Conservation (phyloP, 2,329 filamentous ascomycete species). For the Penicillium sp. region DNA sequence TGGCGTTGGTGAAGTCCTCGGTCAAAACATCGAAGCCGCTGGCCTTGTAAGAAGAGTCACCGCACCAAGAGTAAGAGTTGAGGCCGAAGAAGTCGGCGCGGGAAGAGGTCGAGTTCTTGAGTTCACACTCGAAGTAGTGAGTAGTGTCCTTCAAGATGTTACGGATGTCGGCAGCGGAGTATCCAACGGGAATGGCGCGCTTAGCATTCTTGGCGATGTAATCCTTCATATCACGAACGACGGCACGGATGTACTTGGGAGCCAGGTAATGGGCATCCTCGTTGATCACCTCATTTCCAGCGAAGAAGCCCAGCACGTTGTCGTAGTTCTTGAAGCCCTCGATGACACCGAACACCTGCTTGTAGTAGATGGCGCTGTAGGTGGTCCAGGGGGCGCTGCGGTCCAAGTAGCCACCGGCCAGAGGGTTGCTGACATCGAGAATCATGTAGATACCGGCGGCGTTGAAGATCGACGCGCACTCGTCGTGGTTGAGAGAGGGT, state of each 20-base stretch:
- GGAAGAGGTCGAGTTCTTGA: slow-evolving; percentile 50
- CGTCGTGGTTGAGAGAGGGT: slow-evolving; percentile 58
- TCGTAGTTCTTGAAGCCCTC: slow-evolving; percentile 66
- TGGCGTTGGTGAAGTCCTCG: slow-evolving; percentile 56
- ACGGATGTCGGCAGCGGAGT: slow-evolving; percentile 65
- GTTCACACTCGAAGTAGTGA: slow-evolving; percentile 60
- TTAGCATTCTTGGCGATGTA: slow-evolving; percentile 60
- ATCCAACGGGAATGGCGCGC: slow-evolving; percentile 64
- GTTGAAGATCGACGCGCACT: slow-evolving; percentile 64
- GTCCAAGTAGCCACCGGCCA: slow-evolving; percentile 56
- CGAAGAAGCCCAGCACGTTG: slow-evolving; percentile 65
- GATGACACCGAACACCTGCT: slow-evolving; percentile 60
- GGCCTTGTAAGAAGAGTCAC: slow-evolving; percentile 53
- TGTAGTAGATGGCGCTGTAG: slow-evolving; percentile 56
- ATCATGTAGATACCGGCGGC: slow-evolving; percentile 65
- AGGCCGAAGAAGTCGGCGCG: slow-evolving; percentile 64
- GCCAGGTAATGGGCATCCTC: slow-evolving; percentile 54
- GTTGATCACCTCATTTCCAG: slow-evolving; percentile 68
- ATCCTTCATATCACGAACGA: slow-evolving; percentile 66
- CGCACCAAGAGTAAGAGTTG: slow-evolving; percentile 70
- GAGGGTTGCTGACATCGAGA: slow-evolving; percentile 63
- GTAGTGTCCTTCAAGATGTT: slow-evolving; percentile 59
- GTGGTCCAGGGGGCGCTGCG: slow-evolving; percentile 53
- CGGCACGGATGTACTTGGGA: slow-evolving; percentile 60
- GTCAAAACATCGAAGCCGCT: slow-evolving; percentile 58